Conservation (phyloP, 345 rosid species). For the Camelina neglecta region DNA sequence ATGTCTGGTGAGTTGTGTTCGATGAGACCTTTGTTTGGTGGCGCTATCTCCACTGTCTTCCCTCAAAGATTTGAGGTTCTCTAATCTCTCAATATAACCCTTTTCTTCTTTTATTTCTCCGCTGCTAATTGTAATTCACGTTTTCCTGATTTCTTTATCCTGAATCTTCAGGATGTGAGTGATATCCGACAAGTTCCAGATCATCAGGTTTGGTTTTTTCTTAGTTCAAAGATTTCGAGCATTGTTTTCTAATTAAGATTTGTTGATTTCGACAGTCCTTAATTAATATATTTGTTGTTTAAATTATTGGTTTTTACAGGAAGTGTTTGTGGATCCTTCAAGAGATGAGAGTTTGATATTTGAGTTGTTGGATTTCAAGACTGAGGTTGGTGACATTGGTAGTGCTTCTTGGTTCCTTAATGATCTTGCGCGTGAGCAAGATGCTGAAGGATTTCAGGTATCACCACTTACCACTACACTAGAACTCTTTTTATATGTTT, state of each 20-base stretch:
- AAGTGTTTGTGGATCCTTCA: conserved; percentile 76
- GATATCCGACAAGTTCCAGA: conserved; percentile 72
- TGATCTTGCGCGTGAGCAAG: conserved; percentile 74
- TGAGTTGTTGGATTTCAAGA: conserved; percentile 78
- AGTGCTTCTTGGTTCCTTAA: conserved; percentile 81
- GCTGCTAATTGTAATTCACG: neutral
- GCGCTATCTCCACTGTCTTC: conserved; percentile 56
- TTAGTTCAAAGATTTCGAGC: neutral
- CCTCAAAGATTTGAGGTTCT: conserved; percentile 67
- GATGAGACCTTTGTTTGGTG: conserved; percentile 65
- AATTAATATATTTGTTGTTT: neutral
- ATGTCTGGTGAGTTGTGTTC: conserved; percentile 52
- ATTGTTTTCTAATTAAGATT: neutral
- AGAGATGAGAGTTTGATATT: conserved; percentile 87
- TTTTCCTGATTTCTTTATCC: neutral
- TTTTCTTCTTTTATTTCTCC: too few species aligned
- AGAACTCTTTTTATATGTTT: neutral
- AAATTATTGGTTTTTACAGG: conserved; percentile 52
- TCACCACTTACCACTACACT: conserved; percentile 7
- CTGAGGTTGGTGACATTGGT: conserved; percentile 59
- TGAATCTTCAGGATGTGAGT: conserved; percentile 65
- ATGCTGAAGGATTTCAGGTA: conserved; percentile 76
- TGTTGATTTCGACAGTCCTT: neutral
- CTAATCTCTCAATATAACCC: neutral
- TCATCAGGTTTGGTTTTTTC: conserved; percentile 60